Conservation (phyloP, 2,329 filamentous ascomycete genomes). For the Blastomyces gilchristii region DNA sequence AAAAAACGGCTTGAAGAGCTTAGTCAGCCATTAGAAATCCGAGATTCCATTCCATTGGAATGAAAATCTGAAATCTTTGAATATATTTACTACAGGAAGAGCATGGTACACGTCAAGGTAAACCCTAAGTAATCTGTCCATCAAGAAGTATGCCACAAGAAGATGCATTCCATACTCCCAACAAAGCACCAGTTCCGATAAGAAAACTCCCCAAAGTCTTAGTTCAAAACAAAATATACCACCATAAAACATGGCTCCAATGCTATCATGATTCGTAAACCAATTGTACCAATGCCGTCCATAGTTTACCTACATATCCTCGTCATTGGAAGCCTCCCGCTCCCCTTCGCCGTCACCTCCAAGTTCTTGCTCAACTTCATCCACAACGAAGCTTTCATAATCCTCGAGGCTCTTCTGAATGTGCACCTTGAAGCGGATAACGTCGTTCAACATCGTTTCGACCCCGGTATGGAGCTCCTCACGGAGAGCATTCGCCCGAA, state of each 20-base stretch:
- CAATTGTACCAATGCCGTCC: conserved; percentile 1
- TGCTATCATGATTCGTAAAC: conserved; percentile 13
- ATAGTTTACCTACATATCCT: conserved; percentile 4
- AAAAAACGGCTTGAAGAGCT: not conserved
- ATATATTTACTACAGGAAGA: not conserved
- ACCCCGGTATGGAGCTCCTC: conserved; percentile 97
- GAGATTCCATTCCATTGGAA: not conserved
- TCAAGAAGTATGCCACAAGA: not conserved
- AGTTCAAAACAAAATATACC: not conserved
- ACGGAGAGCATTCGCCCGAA: conserved; percentile 70
- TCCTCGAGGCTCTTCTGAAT: conserved; percentile 86
- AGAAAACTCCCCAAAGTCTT: not conserved
- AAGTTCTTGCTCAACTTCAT: conserved; percentile 81
- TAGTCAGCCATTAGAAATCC: not conserved
- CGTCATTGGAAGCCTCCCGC: not conserved
- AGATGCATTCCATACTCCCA: not conserved
- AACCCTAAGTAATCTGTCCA: not conserved
- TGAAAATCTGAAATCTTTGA: not conserved
- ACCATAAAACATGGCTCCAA: conserved; percentile 11
- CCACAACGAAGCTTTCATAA: conserved; percentile 85
- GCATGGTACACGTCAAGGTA: not conserved
- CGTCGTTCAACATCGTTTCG: conserved; percentile 89
- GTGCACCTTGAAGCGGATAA: conserved; percentile 98
- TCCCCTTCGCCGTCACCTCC: conserved; percentile 35
- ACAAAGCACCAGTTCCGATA: not conserved